Evolutionary conservation across 441 rosid genomes (phyloP), one percentile per base, ranked within the genome.

Genomic region (Gossypium davidsonii): DNA sequence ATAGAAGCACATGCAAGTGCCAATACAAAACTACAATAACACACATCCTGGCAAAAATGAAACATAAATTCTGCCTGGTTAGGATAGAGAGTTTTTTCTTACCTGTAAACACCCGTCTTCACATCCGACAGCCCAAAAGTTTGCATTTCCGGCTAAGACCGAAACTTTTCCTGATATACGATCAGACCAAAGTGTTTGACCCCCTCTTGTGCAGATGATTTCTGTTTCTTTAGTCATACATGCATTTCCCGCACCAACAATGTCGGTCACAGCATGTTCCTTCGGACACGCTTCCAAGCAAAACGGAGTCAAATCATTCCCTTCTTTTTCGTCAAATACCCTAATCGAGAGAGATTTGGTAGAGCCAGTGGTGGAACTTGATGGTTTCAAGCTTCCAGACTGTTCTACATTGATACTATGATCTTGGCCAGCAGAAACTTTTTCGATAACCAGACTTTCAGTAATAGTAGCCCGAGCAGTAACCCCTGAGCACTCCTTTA

Each of bases 101-200:
- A 92, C 98, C 93, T 95, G 97, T 64, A 95, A 88, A 76, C 89
- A 88, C 70, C 99, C 99, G 79, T 93, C 97, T 80, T 95, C 98
- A 70, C 96, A 91, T 42, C 99, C 99, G 69, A 91, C 96, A 34
- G 98, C 99, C 99, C 98, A 95, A 74, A 95, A 89, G 78, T 95
- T 93, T 60, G 92, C 90, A 87, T 93, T 93, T 70, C 99, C 99
- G 11, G 97, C 97, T 77, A 95, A 83, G 79, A 93, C 98, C 3
- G 96, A 90, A 68, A 89, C 96, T 77, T 85, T 90, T 67, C 97
- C 98, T 1, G 92, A 78, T 58, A 95, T 86, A 80, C 97, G 84
- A 73, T 95, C 98, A 59, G 92, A 87, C 98, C 98, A 95, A 75
- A 95, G 92, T 72, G 78, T 86, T 77, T 89, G 84, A 70, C 82